These are phyloP conservation scores for Aquilaria agallochum DNA, from an alignment of 441 rosid genomes.

Conservation along the genomic window DNA sequence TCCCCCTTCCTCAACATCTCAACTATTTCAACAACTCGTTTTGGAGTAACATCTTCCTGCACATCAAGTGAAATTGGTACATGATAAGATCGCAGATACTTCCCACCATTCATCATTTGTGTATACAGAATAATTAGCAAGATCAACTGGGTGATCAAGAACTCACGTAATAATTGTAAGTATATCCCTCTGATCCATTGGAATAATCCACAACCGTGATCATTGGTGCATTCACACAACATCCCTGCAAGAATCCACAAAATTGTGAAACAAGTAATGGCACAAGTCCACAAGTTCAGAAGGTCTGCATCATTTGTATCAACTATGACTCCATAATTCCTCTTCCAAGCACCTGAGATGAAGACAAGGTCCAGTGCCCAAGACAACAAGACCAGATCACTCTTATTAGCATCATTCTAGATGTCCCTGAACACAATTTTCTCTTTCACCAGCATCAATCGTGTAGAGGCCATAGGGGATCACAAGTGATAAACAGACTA, in stretches of 20 bases:
- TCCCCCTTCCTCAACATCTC: constrained; percentile 88
- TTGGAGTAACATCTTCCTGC: constrained; percentile 96
- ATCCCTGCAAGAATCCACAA: constrained; percentile 57
- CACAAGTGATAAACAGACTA: too few relatives aligned
- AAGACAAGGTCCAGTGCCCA: too few relatives aligned
- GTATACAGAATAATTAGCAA: constrained; percentile 1
- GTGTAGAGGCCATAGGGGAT: too few relatives aligned
- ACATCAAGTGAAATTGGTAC: constrained; percentile 20
- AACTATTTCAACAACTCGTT: constrained; percentile 88
- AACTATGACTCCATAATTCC: too few relatives aligned
- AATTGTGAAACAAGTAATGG: constrained; percentile 7
- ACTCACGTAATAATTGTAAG: constrained; percentile 89
- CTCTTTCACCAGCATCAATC: too few relatives aligned
- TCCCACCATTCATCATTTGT: constrained; percentile 1
- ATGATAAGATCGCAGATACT: constrained; percentile 3
- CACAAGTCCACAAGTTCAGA: too few relatives aligned
- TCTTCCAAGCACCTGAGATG: too few relatives aligned
- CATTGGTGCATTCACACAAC: constrained; percentile 99
- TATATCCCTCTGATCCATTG: constrained; percentile 93
- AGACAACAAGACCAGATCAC: too few relatives aligned
- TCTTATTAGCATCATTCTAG: too few relatives aligned
- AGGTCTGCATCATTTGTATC: too few relatives aligned
- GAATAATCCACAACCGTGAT: constrained; percentile 98
- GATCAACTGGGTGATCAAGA: constrained; percentile 10
- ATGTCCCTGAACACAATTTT: too few relatives aligned